Percentiles rank a stretch among this genome's conserved stretches.
Conservation (phyloP, 495 filamentous ascomycete genomes). For the Penicillium silybi region DNA sequence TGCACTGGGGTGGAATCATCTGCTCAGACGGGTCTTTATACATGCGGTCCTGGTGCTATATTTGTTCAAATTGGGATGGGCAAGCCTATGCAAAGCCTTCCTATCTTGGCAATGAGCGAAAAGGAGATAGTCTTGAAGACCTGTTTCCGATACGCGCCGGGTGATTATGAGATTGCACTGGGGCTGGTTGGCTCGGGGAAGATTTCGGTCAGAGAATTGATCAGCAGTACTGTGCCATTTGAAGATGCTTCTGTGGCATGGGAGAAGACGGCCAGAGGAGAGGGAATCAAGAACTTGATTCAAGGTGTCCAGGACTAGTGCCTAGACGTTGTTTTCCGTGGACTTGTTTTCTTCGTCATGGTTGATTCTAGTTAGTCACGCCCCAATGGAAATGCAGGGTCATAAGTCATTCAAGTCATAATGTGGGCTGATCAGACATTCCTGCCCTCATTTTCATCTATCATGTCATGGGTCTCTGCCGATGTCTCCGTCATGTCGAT, state of each 20-base stretch:
- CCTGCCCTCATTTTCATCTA: not conserved
- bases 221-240: conserved; percentile 2
- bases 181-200: not conserved
- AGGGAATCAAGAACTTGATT: conserved; percentile 6
- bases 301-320: not conserved
- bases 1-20: conserved; percentile 5
- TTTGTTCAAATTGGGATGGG: conserved; percentile 8
- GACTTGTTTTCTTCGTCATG: no score
- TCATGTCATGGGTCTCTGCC: not conserved
- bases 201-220: not conserved
- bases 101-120: conserved; percentile 2
- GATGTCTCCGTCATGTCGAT: conserved; percentile 8
- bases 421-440: conserved; percentile 1
- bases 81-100: not conserved
- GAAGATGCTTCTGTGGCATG: not conserved
- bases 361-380: no score
- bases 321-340: no score
- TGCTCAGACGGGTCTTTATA: not conserved
- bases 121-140: conserved; percentile 1
- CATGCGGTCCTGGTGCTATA: not conserved
- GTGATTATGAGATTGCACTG: conserved; percentile 1
- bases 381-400: not conserved
- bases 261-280: not conserved
- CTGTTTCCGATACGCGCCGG: not conserved
- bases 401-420: not conserved